Conservation (phyloP, 2,329 filamentous ascomycete species). For the Cryphonectria naterciae region DNA sequence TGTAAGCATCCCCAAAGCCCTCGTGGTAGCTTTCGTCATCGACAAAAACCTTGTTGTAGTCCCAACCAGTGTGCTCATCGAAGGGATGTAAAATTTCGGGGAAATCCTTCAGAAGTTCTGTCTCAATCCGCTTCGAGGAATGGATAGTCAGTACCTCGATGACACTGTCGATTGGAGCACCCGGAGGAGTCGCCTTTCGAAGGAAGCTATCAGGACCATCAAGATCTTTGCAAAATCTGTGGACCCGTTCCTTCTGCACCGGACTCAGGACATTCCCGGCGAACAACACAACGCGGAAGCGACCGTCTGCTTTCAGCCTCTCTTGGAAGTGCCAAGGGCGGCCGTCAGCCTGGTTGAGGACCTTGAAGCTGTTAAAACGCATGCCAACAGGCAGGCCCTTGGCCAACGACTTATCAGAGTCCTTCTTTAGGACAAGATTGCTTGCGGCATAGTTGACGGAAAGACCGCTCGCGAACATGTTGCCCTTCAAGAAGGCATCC, state of each 20-base stretch:
- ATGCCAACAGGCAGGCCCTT: slow-evolving; percentile 54
- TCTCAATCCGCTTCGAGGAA: slow-evolving; percentile 50
- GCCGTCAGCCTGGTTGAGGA: slow-evolving; percentile 60
- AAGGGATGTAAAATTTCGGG: slow-evolving; percentile 54
- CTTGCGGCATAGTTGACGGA: slow-evolving; percentile 62
- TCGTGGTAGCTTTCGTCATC: slow-evolving; percentile 60
- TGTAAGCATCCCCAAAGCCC: slow-evolving; percentile 55
- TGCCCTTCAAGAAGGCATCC: slow-evolving; percentile 61
- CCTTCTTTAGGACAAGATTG: slow-evolving; percentile 56
- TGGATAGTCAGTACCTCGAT: slow-evolving; percentile 68
- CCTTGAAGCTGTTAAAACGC: slow-evolving; percentile 62
- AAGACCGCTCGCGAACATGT: slow-evolving; percentile 53
- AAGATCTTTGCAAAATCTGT: too few species aligned
- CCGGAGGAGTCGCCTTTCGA: slow-evolving; percentile 39
- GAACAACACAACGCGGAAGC: slow-evolving; percentile 64
- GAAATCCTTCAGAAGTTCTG: slow-evolving; percentile 54
- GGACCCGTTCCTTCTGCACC: slow-evolving; percentile 40
- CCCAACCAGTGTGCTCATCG: slow-evolving; percentile 52
- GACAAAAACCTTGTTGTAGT: slow-evolving; percentile 60
- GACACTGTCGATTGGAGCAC: slow-evolving; percentile 37
- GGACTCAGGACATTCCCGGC: slow-evolving; percentile 57
- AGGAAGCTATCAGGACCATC: slow-evolving; percentile 51
- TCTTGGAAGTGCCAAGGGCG: slow-evolving; percentile 63
- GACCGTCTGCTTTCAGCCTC: slow-evolving; percentile 56
- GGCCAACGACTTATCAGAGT: slow-evolving; percentile 42